phyloP scores from a whole-genome alignment of 2,329 filamentous ascomycete genomes.

The Talaromyces sp. region DNA sequence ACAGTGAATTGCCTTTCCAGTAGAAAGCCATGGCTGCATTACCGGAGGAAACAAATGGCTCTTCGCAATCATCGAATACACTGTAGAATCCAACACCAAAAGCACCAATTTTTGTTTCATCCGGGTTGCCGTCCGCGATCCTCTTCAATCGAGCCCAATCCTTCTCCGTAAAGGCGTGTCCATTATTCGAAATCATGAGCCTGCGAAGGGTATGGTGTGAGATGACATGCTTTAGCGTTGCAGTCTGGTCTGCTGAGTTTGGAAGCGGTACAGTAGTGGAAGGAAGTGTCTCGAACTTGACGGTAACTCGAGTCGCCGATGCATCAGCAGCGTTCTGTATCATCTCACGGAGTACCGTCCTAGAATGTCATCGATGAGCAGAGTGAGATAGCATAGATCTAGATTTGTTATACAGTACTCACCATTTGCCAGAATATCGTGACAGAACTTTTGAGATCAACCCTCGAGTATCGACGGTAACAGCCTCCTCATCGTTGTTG shows the following conservation, averaged over 20 bases:
- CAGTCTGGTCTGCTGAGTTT: slow-evolving; percentile 61
- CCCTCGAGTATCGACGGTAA: slow-evolving; percentile 94
- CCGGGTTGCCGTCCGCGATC: slow-evolving; percentile 97
- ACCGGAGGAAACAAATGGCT: slow-evolving; percentile 93
- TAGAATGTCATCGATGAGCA: slow-evolving; percentile 19
- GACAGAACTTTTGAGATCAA: slow-evolving; percentile 97
- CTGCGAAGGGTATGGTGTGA: slow-evolving; percentile 81
- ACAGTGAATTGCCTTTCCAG: slow-evolving; percentile 98
- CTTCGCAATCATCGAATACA: slow-evolving; percentile 96
- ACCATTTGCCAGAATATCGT: slow-evolving; percentile 95
- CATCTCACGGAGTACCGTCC: slow-evolving; percentile 75
- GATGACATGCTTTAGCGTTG: slow-evolving; percentile 76
- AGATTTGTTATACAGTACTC: slow-evolving; percentile 40
- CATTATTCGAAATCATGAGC: slow-evolving; percentile 90
- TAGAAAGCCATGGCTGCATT: slow-evolving; percentile 96
- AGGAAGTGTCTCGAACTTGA: slow-evolving; percentile 87
- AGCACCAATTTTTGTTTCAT: slow-evolving; percentile 97
- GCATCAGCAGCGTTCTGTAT: slow-evolving; percentile 99
- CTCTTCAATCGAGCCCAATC: slow-evolving; percentile 93
- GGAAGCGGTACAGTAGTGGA: slow-evolving; percentile 72
- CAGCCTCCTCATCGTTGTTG: slow-evolving; percentile 89
- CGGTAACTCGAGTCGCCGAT: slow-evolving; percentile 79
- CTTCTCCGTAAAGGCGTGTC: slow-evolving; percentile 77
- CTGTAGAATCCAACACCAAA: slow-evolving; percentile 99
- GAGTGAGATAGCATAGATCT: no score